phyloP scores from a whole-genome alignment of 2,329 filamentous ascomycete genomes.

The Colletotrichum lupini region DNA sequence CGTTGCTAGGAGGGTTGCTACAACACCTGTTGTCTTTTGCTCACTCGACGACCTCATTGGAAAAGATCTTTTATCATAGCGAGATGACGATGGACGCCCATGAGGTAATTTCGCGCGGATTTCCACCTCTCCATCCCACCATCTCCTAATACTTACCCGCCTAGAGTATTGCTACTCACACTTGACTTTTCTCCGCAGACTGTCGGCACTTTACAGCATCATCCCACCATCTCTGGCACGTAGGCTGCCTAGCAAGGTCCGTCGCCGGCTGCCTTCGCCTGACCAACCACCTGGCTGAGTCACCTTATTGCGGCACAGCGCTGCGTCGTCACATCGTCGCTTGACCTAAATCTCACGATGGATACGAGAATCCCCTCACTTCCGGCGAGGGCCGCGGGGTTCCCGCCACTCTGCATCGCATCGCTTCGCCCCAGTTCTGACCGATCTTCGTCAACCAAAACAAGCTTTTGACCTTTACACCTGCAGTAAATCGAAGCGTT shows the following conservation, averaged over 20 bases:
- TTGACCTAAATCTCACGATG: conserved; percentile 16
- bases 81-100: not conserved
- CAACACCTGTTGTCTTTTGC: not conserved
- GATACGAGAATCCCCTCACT: conserved; percentile 8
- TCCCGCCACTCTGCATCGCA: not conserved
- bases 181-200: not conserved
- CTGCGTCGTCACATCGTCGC: conserved; percentile 19
- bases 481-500: not conserved
- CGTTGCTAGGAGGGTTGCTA: not conserved
- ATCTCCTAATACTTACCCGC: not conserved
- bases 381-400: conserved; percentile 15
- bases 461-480: conserved; percentile 7
- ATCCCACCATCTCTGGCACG: not conserved
- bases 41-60: not conserved
- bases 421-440: conserved; percentile 8
- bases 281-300: conserved; percentile 6
- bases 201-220: not conserved
- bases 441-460: not conserved
- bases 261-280: not conserved
- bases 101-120: conserved; percentile 8
- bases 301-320: conserved; percentile 1
- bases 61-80: not conserved
- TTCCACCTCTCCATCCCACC: not conserved
- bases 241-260: not conserved
- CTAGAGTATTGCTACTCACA: not conserved